Evolutionary conservation across 2,329 filamentous ascomycete genomes (phyloP).

Genomic region (Paecilomyces sp.): DNA sequence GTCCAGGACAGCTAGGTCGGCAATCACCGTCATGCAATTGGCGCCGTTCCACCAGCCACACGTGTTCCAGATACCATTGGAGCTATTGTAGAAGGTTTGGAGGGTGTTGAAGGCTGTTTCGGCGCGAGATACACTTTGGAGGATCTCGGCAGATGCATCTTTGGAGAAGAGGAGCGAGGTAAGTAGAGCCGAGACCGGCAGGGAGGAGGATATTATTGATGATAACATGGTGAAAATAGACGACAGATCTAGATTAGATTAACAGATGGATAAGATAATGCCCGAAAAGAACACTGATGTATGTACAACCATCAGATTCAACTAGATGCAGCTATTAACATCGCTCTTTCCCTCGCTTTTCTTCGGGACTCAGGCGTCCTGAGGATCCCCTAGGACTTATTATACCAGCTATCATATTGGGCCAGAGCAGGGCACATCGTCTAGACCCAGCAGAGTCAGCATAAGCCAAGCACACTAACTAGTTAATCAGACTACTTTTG

Average conservation of each 20-base stretch:
- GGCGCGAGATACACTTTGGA: not conserved
- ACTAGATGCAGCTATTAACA: not conserved
- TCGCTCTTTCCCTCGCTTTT: not conserved
- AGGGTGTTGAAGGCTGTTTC: slow-evolving; percentile 36
- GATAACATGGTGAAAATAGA: not conserved
- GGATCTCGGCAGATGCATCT: not conserved
- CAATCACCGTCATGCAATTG: slow-evolving; percentile 58
- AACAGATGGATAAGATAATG: not conserved
- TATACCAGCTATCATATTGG: not conserved
- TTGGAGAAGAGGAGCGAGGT: not conserved
- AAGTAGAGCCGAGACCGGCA: not conserved
- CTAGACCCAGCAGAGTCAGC: not conserved
- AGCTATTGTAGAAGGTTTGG: slow-evolving; percentile 55
- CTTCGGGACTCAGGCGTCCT: not conserved
- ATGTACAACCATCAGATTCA: not conserved
- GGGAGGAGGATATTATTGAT: not conserved
- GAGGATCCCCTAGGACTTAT: not conserved
- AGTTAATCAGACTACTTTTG: not conserved
- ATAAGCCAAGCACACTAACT: not conserved
- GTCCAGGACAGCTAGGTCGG: slow-evolving; percentile 43
- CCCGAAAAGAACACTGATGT: not conserved
- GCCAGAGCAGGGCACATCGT: not conserved
- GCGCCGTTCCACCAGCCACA: slow-evolving; percentile 69
- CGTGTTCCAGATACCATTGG: slow-evolving; percentile 56
- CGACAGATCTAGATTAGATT: not conserved